Evolutionary conservation across 2,329 filamentous ascomycete species (phyloP).

Genomic region (Chrysoporthe austroafricana): DNA sequence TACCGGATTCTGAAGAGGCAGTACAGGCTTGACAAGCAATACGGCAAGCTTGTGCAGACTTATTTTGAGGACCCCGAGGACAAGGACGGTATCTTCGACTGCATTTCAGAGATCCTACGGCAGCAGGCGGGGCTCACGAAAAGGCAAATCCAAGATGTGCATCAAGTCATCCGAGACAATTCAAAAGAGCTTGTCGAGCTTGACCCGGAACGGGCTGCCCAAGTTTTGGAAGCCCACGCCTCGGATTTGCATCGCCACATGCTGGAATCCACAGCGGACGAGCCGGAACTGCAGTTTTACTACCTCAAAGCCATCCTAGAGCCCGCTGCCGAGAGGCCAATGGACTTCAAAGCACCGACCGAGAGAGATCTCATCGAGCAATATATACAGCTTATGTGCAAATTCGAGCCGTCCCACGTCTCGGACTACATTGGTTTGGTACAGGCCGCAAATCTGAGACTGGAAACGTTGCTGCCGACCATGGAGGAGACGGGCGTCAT

Average conservation of each 20-base stretch:
- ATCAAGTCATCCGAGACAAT: slow-evolving; percentile 66
- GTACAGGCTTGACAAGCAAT: slow-evolving; percentile 80
- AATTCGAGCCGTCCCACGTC: slow-evolving; percentile 79
- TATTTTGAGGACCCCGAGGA: slow-evolving; percentile 87
- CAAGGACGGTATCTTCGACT: slow-evolving; percentile 75
- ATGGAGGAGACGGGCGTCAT: slow-evolving; percentile 90
- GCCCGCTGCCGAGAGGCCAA: slow-evolving; percentile 45
- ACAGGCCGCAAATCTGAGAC: slow-evolving; percentile 75
- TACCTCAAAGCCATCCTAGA: slow-evolving; percentile 81
- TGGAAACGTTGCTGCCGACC: slow-evolving; percentile 80
- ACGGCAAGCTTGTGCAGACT: slow-evolving; percentile 73
- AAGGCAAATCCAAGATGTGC: slow-evolving; percentile 75
- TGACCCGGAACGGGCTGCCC: slow-evolving; percentile 67
- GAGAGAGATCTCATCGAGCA: slow-evolving; percentile 72
- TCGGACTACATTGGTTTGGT: slow-evolving; percentile 80
- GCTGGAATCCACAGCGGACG: slow-evolving; percentile 63
- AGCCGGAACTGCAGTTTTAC: slow-evolving; percentile 69
- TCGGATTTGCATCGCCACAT: slow-evolving; percentile 69
- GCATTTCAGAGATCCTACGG: slow-evolving; percentile 75
- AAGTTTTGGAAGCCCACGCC: slow-evolving; percentile 64
- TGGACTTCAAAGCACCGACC: slow-evolving; percentile 38
- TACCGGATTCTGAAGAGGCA: slow-evolving; percentile 90
- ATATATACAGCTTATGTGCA: slow-evolving; percentile 91
- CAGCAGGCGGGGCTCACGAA: slow-evolving; percentile 64
- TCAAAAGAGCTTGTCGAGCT: slow-evolving; percentile 69